Base-by-base conservation (phyloP, 768 basidiomycete species). In the Scleroderma bovista region DNA sequence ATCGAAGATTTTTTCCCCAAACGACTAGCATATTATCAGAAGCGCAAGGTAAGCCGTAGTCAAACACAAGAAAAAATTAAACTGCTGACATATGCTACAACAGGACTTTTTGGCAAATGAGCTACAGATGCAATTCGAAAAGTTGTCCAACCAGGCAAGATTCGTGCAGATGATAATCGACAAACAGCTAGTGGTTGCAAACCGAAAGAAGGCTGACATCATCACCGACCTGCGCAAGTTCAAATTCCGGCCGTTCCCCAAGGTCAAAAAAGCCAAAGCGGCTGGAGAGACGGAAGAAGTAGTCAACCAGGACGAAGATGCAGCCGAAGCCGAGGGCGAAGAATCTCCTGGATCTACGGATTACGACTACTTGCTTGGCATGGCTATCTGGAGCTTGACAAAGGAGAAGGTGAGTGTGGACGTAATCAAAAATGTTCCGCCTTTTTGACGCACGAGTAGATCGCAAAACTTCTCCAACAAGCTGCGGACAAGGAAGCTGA, bases 141-240 rank as follows among this genome's bases (percentile, higher is more conserved):
- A 81, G 55, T 73, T 97, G 16, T 84, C 83, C 48, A 98, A 98
- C 65, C 96, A 99, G 64, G 95, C 93, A 12, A 86, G 94, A 19
- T 99, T 99, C 69, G 84, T 99, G 44, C 80, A 92, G 66, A 94
- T 97, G 93, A 95, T 98, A 57, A 77, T 98, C 49, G 81, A 85
- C 58, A 88, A 81, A 64, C 73, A 92, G 61, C 78, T 98, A 17
- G 68, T 78, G 24, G 83, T 99, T 22, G 81, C 86, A 12, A 92
- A 88, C 58, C 86, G 95, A 64, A 93, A 90, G 71, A 94, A 92
- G 66, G 79, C 72, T 2, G 91, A 87, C 46, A 86, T 99, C 54
- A 83, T 96, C 33, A 73, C 66, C 2, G 94, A 99, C 55, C 68
- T 99, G 59, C 83, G 91, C 52, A 79, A 76, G 65, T 78, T 82